Evolutionary conservation across 352 stramenopile species (phyloP).

Genomic region (Phytophthora tubulina): DNA sequence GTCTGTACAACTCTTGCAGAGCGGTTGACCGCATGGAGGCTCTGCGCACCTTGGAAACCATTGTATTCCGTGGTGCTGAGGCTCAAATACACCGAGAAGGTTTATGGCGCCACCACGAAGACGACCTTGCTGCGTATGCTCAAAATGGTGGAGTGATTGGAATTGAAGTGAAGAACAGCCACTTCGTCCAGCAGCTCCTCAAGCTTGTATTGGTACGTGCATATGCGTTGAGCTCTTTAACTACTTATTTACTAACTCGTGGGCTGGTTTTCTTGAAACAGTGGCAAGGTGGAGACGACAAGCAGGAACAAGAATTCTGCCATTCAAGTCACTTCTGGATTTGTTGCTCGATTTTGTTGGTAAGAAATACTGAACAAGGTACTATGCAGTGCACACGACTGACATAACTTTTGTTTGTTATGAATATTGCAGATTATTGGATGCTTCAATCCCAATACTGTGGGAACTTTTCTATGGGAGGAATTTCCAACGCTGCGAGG

Average conservation of each 20-base stretch:
- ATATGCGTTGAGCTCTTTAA: not conserved
- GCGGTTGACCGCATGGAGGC: constrained; percentile 78
- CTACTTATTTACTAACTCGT: constrained; percentile 10
- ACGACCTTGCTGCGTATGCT: constrained; percentile 66
- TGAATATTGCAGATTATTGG: constrained; percentile 45
- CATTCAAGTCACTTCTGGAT: constrained; percentile 88
- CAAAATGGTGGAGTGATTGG: constrained; percentile 74
- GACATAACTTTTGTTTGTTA: not conserved
- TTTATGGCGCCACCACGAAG: constrained; percentile 65
- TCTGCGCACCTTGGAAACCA: constrained; percentile 73
- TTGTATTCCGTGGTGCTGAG: constrained; percentile 84
- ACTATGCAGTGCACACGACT: not conserved
- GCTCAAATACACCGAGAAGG: constrained; percentile 78
- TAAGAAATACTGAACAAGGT: constrained; percentile 29
- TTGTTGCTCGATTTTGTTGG: constrained; percentile 85
- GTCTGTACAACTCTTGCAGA: constrained; percentile 66
- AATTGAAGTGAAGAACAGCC: constrained; percentile 63
- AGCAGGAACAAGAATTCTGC: constrained; percentile 80
- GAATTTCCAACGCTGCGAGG: constrained; percentile 77
- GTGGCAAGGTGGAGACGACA: constrained; percentile 60
- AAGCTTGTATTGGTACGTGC: constrained; percentile 65
- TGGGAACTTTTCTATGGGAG: constrained; percentile 81
- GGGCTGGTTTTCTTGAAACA: constrained; percentile 31
- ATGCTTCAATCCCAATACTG: constrained; percentile 82
- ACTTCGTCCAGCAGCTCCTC: constrained; percentile 71